A percentile compares a stretch with the other conserved stretches of the same genome.
phyloP scores from a whole-genome alignment of 306 rosid species.

The Pterocarpus macrocarpus region DNA sequence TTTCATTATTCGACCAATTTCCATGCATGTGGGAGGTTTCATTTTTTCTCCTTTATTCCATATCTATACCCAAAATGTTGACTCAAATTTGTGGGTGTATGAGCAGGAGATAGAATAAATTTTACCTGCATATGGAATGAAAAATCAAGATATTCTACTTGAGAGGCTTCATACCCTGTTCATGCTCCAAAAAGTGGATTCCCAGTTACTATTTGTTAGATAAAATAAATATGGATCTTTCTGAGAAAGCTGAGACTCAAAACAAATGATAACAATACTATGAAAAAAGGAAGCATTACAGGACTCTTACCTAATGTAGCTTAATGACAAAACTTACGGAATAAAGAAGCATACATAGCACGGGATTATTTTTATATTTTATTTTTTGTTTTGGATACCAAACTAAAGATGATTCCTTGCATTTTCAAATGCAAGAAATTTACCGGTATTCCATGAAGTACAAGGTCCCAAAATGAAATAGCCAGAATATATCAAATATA shows the following conservation, averaged over 20 bases:
- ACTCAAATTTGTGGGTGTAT: constrained; percentile 11
- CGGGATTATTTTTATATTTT: not conserved
- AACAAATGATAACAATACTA: constrained; percentile 38
- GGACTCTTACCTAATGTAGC: not conserved
- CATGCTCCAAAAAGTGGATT: constrained; percentile 38
- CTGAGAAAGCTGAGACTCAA: constrained; percentile 34
- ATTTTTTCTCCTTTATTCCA: not conserved
- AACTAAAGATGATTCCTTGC: constrained; percentile 1
- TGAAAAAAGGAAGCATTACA: constrained; percentile 3
- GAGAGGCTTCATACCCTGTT: constrained; percentile 76
- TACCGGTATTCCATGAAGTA: constrained; percentile 8
- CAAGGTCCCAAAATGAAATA: constrained; percentile 20
- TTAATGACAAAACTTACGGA: too few species aligned
- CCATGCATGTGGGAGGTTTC: constrained; percentile 5
- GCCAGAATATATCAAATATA: constrained; percentile 1
- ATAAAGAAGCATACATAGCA: constrained; percentile 13
- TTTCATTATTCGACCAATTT: constrained; percentile 30
- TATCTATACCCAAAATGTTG: constrained; percentile 9
- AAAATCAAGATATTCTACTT: constrained; percentile 52
- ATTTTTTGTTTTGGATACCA: constrained; percentile 1
- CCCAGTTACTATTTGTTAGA: constrained; percentile 31
- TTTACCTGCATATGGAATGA: constrained; percentile 45
- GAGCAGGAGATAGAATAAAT: constrained; percentile 29
- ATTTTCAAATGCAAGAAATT: constrained; percentile 33
- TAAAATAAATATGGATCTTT: constrained; percentile 41